Evolutionary conservation across 2,329 filamentous ascomycete species (phyloP).

Genomic region (Colletotrichum chrysophilum): DNA sequence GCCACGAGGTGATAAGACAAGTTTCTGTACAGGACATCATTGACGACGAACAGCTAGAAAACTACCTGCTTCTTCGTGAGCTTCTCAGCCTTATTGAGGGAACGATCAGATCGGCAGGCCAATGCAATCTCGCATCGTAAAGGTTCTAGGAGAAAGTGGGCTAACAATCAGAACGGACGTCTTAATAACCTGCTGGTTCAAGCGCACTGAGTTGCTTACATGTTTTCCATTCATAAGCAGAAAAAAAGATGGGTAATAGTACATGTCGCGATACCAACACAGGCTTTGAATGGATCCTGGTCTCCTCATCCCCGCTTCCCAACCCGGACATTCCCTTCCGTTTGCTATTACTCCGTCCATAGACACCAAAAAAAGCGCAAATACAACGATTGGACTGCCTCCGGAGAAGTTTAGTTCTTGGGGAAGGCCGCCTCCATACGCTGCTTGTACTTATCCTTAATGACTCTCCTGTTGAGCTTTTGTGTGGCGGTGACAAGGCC

Average conservation of each 20-base stretch:
- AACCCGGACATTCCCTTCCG: not conserved
- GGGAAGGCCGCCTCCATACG: slow-evolving; percentile 51
- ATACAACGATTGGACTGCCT: not conserved
- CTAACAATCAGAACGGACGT: too few relatives aligned
- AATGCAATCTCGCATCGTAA: too few relatives aligned
- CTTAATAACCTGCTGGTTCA: not conserved
- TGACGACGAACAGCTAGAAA: too few relatives aligned
- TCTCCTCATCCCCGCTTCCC: not conserved
- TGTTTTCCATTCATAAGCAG: not conserved
- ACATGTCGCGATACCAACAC: not conserved
- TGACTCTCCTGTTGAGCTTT: slow-evolving; percentile 61
- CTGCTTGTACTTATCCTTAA: slow-evolving; percentile 55
- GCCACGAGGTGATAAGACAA: too few relatives aligned
- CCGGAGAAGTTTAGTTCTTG: slow-evolving; percentile 18
- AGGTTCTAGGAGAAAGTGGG: too few relatives aligned
- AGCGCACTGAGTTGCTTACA: not conserved
- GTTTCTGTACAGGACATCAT: too few relatives aligned
- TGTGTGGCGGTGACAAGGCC: slow-evolving; percentile 67
- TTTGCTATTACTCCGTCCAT: not conserved
- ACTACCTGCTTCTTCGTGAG: too few relatives aligned
- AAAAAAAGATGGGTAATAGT: not conserved
- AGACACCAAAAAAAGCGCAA: not conserved
- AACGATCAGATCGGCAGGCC: too few relatives aligned
- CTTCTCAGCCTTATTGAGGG: too few relatives aligned
- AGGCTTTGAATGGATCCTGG: not conserved